Evolutionary conservation across 2,329 filamentous ascomycete genomes (phyloP), one percentile per base, ranked within the genome.

Genomic region (Decorospora gaudefroyi): DNA sequence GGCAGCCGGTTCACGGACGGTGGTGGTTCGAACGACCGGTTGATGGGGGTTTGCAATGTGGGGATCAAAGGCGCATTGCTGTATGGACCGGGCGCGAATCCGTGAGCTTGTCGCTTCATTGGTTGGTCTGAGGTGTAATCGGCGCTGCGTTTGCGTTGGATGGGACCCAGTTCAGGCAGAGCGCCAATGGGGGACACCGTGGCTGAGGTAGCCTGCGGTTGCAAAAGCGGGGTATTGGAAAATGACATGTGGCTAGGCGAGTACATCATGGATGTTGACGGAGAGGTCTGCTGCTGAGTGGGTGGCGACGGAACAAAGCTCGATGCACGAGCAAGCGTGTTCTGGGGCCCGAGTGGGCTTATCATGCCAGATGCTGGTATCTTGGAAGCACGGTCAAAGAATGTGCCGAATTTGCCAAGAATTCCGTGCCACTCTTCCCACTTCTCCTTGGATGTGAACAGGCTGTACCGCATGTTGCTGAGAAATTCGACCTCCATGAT

Each of bases 401-500:
- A 96, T 38, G 85, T 83, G 54, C 85, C 85, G 66, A 96, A 96
- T 55, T 85, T 86, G 38, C 86, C 81, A 41, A 97, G 77, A 68
- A 90, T 90, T 50, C 78, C 76, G 62, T 96, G 85, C 93, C 93
- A 97, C 40, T 84, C 80, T 34, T 84, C 79, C 93, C 93, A 99
- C 67, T 96, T 83, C 39, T 84, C 79, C 65, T 90, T 85, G 3
- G 91, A 95, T 3, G 89, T 90, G 66, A 92, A 85, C 6, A 99
- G 77, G 60, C 89, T 90, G 72, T 97, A 99, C 63, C 92, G 84
- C 86, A 99, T 95, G 71, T 97, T 97, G 76, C 92, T 96, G 52
- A 99, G 77, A 62, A 99, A 99, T 70, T 99, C 93, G n/a, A 99
- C 93, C 70, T 99, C 93, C 93, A 99, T 99, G 30, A 96, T 87